A percentile compares a stretch with the other conserved stretches of the same genome.
These are phyloP conservation scores for Rhodamnia argentea DNA, from an alignment of 345 rosid species.

Conservation along the genomic window DNA sequence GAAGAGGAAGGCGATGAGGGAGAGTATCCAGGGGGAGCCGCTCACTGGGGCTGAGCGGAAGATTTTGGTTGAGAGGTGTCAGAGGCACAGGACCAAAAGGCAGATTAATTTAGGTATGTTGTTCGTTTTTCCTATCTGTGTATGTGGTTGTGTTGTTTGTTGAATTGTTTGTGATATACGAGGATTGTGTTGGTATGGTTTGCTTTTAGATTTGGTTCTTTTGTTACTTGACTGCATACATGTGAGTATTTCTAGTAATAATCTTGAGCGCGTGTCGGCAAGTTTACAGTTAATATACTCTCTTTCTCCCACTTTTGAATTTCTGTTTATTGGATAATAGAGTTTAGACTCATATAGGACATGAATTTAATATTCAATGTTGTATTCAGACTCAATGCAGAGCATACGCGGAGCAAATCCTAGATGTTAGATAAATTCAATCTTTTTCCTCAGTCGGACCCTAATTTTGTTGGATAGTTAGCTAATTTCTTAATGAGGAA, in stretches of 20 bases:
- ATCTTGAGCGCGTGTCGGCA: no score
- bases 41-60: slow-evolving; percentile 75
- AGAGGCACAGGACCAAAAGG: slow-evolving; percentile 50
- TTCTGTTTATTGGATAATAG: neutral
- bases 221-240: neutral
- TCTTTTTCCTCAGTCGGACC: neutral
- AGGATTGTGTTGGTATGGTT: neutral
- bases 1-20: slow-evolving; percentile 52
- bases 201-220: neutral
- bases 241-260: no score
- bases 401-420: neutral
- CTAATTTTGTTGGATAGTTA: neutral
- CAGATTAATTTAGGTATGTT: slow-evolving; percentile 64
- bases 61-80: slow-evolving; percentile 58
- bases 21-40: slow-evolving; percentile 51
- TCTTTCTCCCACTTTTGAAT: neutral
- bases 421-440: neutral
- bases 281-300: neutral
- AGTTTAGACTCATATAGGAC: neutral
- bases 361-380: neutral
- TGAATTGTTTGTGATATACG: neutral
- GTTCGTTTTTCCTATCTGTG: neutral
- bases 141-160: neutral
- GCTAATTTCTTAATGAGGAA: neutral
- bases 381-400: neutral